Percentiles rank a stretch among this genome's conserved stretches.
These are phyloP conservation scores for Aspergillus amoenus DNA, from an alignment of 2,329 filamentous ascomycete genomes.

Conservation along the genomic window DNA sequence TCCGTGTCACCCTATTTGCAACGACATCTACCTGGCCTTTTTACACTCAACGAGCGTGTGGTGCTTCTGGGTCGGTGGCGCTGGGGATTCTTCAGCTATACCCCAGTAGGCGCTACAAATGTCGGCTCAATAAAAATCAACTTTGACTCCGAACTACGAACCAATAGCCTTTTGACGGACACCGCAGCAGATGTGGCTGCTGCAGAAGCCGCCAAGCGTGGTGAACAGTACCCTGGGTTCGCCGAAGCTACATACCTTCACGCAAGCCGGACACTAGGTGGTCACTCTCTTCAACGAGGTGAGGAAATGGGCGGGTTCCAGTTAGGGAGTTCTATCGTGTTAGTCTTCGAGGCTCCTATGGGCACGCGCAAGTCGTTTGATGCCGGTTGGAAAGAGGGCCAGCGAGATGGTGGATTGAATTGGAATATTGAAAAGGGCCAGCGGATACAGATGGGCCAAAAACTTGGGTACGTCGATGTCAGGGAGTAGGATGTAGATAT, in stretches of 20 bases:
- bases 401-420: constrained; percentile 68
- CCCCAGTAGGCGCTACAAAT: constrained; percentile 94
- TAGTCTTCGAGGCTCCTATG: constrained; percentile 92
- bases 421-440: constrained; percentile 89
- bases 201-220: constrained; percentile 70
- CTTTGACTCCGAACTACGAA: constrained; percentile 90
- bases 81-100: constrained; percentile 96
- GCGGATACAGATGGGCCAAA: constrained; percentile 84
- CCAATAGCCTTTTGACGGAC: constrained; percentile 89
- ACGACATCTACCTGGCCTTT: constrained; percentile 85
- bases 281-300: constrained; percentile 78
- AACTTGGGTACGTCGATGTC: constrained; percentile 68
- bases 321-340: constrained; percentile 88
- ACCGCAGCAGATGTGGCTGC: constrained; percentile 86
- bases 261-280: constrained; percentile 74
- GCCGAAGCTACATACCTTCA: constrained; percentile 84
- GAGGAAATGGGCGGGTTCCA: constrained; percentile 99
- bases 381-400: constrained; percentile 58
- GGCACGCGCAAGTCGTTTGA: constrained; percentile 58
- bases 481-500: constrained; percentile 14
- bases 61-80: constrained; percentile 92
- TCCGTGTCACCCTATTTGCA: constrained; percentile 94
- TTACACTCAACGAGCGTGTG: constrained; percentile 94
- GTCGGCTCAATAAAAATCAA: constrained; percentile 96
- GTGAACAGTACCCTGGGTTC: constrained; percentile 86